Percentiles rank a stretch among this genome's conserved stretches.
Conservation (phyloP, 805 yeast species). For the Candida tammaniensis region DNA sequence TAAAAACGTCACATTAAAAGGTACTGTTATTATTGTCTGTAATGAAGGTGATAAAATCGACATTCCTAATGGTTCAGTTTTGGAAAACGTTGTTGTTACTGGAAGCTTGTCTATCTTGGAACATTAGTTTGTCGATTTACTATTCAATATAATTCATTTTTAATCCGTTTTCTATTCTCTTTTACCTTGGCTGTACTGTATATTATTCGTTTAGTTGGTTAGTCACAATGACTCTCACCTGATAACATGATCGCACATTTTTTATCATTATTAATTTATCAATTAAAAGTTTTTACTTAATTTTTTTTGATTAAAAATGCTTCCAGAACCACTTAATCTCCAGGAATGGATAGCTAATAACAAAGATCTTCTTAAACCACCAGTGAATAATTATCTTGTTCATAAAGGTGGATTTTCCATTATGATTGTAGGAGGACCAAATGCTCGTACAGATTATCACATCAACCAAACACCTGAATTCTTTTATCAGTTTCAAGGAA, state of each 20-base stretch:
- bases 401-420: slow-evolving; percentile 92
- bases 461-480: slow-evolving; percentile 93
- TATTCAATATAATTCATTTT: too few species aligned
- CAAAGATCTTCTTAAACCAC: slow-evolving; percentile 75
- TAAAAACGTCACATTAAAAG: slow-evolving; percentile 85
- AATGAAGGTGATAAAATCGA: slow-evolving; percentile 96
- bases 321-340: slow-evolving; percentile 71
- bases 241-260: too few species aligned
- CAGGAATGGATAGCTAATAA: slow-evolving; percentile 80
- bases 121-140: too few species aligned
- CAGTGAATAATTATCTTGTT: slow-evolving; percentile 86
- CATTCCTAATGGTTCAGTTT: slow-evolving; percentile 92
- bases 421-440: slow-evolving; percentile 96
- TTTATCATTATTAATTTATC: too few species aligned
- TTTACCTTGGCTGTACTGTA: too few species aligned
- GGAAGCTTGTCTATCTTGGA: slow-evolving; percentile 94
- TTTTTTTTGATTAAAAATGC: too few species aligned
- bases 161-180: too few species aligned
- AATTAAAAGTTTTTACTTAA: too few species aligned
- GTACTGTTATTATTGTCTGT: slow-evolving; percentile 96
- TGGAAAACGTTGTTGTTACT: slow-evolving; percentile 96
- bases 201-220: too few species aligned
- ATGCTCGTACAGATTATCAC: slow-evolving; percentile 90
- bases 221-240: too few species aligned
- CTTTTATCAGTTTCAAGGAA: slow-evolving; percentile 84